Evolutionary conservation across 129 eudicot species (phyloP), one percentile per base, ranked within the genome.

Genomic region (Flaveria sonorensis): DNA sequence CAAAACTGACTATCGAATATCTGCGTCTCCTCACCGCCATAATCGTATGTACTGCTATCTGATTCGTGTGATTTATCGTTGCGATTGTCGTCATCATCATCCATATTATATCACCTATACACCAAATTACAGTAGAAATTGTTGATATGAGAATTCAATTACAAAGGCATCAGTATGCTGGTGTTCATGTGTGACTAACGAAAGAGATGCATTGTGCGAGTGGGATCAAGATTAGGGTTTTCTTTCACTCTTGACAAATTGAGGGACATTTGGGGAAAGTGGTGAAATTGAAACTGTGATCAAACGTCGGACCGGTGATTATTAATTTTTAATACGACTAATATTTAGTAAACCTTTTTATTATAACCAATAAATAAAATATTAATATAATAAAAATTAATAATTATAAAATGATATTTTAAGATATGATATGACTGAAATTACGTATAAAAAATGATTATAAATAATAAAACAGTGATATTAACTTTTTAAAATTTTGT

Each of bases 21-120:
- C 81, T 86, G 84, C 70, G 93, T 86, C 5, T 88, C 86, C 5
- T 83, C 80, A 53, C 24, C 73, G 76, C 75, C 81, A 1, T 71
- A 53, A 82, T 88, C 91, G 63, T 63, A 65, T 8, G 75, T 69
- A 39, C 73, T 70, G 20, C 72, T 55, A 71, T 75, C 71, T 7
- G 73, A 59, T 7, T 76, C 75, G 24, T 52, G 28, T 14, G 79
- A 47, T 52, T 81, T 18, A n/a, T 12, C 71, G 16, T 75, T 70
- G 16, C 43, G 67, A 51, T 74, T 75, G 28, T 78, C 88, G 13
- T 70, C 81, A 60, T 60, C 66, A 23, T 61, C 85, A 61, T 86
- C 87, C 96, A 90, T 89, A 8, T 39, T 70, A 69, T 72, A 16
- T 79, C 81, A 77, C 70, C 70, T 65, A 56, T 81, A 79, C 42